Base-by-base conservation (phyloP, 2,329 filamentous ascomycete species). In the Exophiala bonariae region DNA sequence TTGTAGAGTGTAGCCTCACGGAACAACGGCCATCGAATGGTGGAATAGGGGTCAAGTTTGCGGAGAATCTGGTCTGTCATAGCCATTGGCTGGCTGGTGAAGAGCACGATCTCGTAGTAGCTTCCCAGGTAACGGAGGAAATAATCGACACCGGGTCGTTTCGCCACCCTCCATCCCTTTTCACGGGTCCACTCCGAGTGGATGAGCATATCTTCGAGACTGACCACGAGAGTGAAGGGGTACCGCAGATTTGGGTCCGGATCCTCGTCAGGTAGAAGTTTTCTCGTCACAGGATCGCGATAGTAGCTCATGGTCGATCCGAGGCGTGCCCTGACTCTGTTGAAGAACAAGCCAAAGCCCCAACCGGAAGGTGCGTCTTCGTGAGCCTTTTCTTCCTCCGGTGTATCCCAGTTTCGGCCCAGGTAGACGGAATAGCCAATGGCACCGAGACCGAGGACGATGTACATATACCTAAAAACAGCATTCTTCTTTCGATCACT, bases 1-100 rank as follows among this genome's bases (percentile, higher is more conserved):
- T 96, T 87, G 67, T 96, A 99, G 62, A 91, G 88, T 50, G 93
- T 97, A n/a, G 92, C 93, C 70, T 99, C 93, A 45, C 93, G 82
- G 76, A 89, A 97, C 38, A 99, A 75, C 2, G 91, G 90, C 87
- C 90, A 97, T 73, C 91, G 86, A 66, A 97, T 90, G 67, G 97
- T 89, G 61, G 86, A 88, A 77, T 87, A 97, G 28, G 92, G 93
- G 65, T 99, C 93, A 50, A 99, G 77, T 71, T 99, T 99, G 62
- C 89, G 84, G 57, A 96, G 82, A 41, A 99, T 80, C 18, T 89
- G 89, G 59, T 96, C 90, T 20, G 85, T 92, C 65, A 89, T 86
- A 63, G 83, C 84, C 62, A 84, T 89, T 1, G 92, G 90, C 37
- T 93, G 85, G 31, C 82, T 88, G 23, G 93, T 99, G 74, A 97